Conservation (phyloP, 1,284 basidiomycete species). For the Tilletiopsis washingtonensis region DNA sequence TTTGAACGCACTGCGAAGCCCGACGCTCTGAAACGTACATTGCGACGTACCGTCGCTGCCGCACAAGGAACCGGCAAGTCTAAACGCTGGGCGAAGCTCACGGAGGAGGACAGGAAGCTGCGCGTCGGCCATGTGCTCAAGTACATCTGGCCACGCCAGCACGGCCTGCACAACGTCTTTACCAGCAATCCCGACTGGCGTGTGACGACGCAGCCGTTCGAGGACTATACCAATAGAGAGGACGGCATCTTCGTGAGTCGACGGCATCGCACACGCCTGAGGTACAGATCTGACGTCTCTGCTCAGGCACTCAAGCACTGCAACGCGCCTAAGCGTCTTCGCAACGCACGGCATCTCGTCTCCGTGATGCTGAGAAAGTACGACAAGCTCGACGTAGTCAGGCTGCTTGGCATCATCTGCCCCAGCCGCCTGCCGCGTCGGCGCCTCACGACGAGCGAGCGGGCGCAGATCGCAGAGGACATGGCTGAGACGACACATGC, state of each 20-base stretch:
- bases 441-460: conserved; percentile 15
- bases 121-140: conserved; percentile 61
- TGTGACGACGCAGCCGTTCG: conserved; percentile 45
- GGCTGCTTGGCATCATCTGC: conserved; percentile 60
- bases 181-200: conserved; percentile 23
- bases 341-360: conserved; percentile 54
- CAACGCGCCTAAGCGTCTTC: conserved; percentile 68
- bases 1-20: conserved; percentile 7
- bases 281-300: too few relatives aligned
- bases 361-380: conserved; percentile 64
- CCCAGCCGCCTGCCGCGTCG: conserved; percentile 60
- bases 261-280: too few relatives aligned
- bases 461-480: conserved; percentile 74
- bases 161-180: conserved; percentile 60
- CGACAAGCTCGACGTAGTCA: conserved; percentile 62
- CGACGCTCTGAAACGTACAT: conserved; percentile 15
- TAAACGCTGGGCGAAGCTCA: conserved; percentile 33
- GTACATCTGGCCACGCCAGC: conserved; percentile 75
- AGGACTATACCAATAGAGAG: conserved; percentile 61
- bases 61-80: too few relatives aligned
- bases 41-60: not conserved
- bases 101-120: not conserved
- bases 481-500: too few relatives aligned
- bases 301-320: conserved; percentile 12
- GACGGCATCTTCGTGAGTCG: conserved; percentile 60